Conservation (phyloP, 73 alveolate species). For the Paramecium octaurelia region DNA sequence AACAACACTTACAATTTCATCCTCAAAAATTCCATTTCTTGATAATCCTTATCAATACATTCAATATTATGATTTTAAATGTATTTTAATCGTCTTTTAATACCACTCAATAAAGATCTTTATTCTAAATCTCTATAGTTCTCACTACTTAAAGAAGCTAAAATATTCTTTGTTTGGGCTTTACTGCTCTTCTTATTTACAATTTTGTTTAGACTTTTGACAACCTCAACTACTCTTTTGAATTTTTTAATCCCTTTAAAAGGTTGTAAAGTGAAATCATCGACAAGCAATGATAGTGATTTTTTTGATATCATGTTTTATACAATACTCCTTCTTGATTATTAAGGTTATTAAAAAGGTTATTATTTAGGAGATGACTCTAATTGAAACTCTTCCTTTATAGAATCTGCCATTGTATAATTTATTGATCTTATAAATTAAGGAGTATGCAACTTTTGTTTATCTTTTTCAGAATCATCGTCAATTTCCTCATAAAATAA, state of each 20-base stretch:
- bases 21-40: background rate
- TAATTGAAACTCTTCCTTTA: background rate
- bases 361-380: background rate
- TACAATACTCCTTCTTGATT: background rate
- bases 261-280: background rate
- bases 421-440: background rate
- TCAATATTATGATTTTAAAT: background rate
- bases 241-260: background rate
- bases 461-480: background rate
- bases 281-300: background rate
- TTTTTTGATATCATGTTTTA: background rate
- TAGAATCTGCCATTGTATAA: background rate
- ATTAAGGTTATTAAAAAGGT: background rate
- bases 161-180: background rate
- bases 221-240: background rate
- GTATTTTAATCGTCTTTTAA: background rate
- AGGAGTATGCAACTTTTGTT: background rate
- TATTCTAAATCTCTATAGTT: background rate
- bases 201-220: background rate
- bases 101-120: background rate
- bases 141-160: background rate
- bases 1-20: background rate
- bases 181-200: background rate
- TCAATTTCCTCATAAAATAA: background rate
- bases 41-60: background rate